Base-by-base conservation (phyloP, 2,329 filamentous ascomycete genomes). In the Drechslerella coelobrocha region DNA sequence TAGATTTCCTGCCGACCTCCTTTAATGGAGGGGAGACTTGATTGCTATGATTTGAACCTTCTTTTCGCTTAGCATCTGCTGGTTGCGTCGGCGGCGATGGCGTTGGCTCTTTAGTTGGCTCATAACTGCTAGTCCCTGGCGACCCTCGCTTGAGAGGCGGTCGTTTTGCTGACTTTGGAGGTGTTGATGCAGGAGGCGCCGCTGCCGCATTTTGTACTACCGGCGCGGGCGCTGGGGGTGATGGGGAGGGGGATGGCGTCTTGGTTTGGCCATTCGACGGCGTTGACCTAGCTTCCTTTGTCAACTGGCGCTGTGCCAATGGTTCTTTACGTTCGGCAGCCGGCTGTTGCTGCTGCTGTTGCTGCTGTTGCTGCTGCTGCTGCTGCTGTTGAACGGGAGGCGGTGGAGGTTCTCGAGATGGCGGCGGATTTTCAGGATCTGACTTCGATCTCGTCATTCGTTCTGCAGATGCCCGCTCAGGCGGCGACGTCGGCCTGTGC, bases 1-100 rank as follows among this genome's bases (percentile, higher is more conserved):
- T 89, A 9, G 91, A 92, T 77, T 94, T 96, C 69, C 88, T 85
- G 23, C 83, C 82, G 54, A 83, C 83, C 48, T 90, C 87, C 1
- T 88, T 86, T 2, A 92, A 89, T 76, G 89, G 91, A 77, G 89
- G 92, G 54, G 86, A 84, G 75, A 83, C 81, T 47, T 63, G 47
- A 29, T 45, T 37, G 14, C 17, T 19, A 27, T 50, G 53, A 31
- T 17, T 50, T n/a, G 50, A 34, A 12, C 19, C 2, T 12, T 65
- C 66, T n/a, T 63, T 65, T 45, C 66, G 53, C 39, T 60, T 63
- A 17, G 34, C 37, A 29, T 72, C 61, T 5, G 48, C 17, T 5
- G 53, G 31, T 23, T 55, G 59, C 9, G 24, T 43, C 12, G 56
- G 43, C 34, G 43, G 65, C 34, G 65, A 41, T 4, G 56, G 37